These are phyloP conservation scores for Starmerella floricola DNA, from an alignment of 805 yeast species.

Conservation along the genomic window DNA sequence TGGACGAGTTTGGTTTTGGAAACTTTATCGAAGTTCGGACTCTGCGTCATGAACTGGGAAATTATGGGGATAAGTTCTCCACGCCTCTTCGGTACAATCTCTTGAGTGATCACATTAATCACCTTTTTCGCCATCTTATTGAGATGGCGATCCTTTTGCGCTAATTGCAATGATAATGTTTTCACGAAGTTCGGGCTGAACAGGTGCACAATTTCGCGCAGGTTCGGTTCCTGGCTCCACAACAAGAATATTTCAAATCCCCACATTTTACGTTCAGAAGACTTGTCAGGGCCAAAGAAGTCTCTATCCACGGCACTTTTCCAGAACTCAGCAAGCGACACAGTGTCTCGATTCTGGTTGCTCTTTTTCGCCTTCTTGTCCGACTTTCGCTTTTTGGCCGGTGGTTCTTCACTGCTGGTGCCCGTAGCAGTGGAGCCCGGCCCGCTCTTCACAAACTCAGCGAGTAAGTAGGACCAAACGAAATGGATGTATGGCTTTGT, in stretches of 20 bases:
- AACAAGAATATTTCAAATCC: conserved; percentile 64
- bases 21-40: conserved; percentile 57
- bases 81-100: conserved; percentile 1
- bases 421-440: neutral
- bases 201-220: conserved; percentile 19
- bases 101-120: conserved; percentile 27
- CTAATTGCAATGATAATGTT: conserved; percentile 65
- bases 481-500: conserved; percentile 24
- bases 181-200: conserved; percentile 22
- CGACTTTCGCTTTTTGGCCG: conserved; percentile 33
- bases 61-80: conserved; percentile 10
- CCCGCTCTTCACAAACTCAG: conserved; percentile 25
- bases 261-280: conserved; percentile 75
- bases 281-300: conserved; percentile 61
- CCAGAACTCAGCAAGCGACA: conserved; percentile 61
- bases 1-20: conserved; percentile 62
- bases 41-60: conserved; percentile 11
- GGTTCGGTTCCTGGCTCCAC: conserved; percentile 31
- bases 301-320: conserved; percentile 65
- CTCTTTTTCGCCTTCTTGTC: conserved; percentile 15
- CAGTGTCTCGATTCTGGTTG: conserved; percentile 24
- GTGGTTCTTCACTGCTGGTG: conserved; percentile 18
- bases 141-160: conserved; percentile 52
- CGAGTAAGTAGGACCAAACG: conserved; percentile 35
- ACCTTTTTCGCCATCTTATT: conserved; percentile 52